phyloP scores from a whole-genome alignment of 768 basidiomycete genomes.

The Phaffia australis region DNA sequence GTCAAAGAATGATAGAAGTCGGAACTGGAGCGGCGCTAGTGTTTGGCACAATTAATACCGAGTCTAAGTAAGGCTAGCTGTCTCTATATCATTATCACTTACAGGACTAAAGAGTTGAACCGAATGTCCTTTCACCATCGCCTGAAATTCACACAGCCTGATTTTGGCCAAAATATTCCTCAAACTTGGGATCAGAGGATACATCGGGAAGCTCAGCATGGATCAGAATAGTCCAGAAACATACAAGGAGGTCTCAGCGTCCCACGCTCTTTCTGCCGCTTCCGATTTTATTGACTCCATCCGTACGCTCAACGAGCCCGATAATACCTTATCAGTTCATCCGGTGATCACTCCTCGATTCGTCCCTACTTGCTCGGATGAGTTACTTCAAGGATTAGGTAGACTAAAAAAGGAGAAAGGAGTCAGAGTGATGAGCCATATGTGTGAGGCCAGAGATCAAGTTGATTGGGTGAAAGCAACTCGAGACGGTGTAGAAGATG shows the following conservation, averaged over 20 bases:
- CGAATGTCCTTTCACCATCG: too few relatives aligned
- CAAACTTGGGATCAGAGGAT: constrained; percentile 58
- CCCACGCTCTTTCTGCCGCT: constrained; percentile 47
- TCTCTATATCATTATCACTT: not conserved
- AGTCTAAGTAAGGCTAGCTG: constrained; percentile 58
- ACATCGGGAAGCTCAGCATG: constrained; percentile 87
- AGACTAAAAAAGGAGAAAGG: constrained; percentile 44
- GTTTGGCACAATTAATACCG: constrained; percentile 53
- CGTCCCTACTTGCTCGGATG: constrained; percentile 73
- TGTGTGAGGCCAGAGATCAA: constrained; percentile 68
- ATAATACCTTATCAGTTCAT: constrained; percentile 41
- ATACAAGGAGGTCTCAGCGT: constrained; percentile 51
- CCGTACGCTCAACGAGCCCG: constrained; percentile 36
- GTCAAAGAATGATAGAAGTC: constrained; percentile 52
- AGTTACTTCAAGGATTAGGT: constrained; percentile 54
- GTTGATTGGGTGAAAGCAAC: constrained; percentile 58
- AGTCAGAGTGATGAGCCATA: constrained; percentile 65
- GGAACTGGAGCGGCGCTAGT: constrained; percentile 60
- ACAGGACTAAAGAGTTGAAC: not conserved
- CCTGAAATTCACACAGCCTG: too few relatives aligned
- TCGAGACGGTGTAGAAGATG: constrained; percentile 52
- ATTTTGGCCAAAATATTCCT: constrained; percentile 69
- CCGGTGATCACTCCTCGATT: constrained; percentile 80
- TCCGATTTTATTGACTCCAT: constrained; percentile 51
- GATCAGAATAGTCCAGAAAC: constrained; percentile 61